phyloP scores from a whole-genome alignment of 805 yeast genomes.

The Candida ovalis region DNA sequence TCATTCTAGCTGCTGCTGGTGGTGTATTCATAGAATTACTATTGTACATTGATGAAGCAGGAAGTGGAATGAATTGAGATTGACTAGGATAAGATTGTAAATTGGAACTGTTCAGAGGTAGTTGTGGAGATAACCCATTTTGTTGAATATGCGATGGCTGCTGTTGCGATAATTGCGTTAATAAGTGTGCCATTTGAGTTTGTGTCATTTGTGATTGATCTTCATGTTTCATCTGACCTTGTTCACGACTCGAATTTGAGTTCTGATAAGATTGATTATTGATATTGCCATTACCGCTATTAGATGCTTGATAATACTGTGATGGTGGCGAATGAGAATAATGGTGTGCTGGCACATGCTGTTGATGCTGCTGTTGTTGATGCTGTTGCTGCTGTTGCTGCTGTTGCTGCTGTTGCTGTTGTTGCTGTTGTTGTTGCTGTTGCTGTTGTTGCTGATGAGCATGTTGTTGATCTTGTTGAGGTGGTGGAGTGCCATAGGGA shows the following conservation, averaged over 20 bases:
- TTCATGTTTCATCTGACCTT: background rate
- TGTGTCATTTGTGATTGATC: slow-evolving; percentile 4
- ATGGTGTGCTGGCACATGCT: background rate
- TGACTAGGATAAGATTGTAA: background rate
- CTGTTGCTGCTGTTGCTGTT: background rate
- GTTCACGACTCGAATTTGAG: background rate
- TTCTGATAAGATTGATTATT: too few relatives aligned
- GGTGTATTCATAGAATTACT: background rate
- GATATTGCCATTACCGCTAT: too few relatives aligned
- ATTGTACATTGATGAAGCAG: background rate
- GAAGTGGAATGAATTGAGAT: background rate
- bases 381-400: background rate
- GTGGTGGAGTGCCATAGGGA: background rate
- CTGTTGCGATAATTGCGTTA: slow-evolving; percentile 9
- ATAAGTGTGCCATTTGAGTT: slow-evolving; percentile 10
- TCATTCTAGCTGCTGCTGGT: background rate
- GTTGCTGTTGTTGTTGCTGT: background rate
- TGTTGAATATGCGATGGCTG: slow-evolving; percentile 1
- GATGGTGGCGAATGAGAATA: background rate
- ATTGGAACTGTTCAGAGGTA: background rate
- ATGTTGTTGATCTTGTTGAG: slow-evolving; percentile 1
- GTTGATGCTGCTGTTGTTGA: background rate
- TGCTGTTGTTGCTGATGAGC: background rate
- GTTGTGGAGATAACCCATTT: background rate
- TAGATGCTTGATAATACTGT: background rate